Evolutionary conservation across 2,329 filamentous ascomycete genomes (phyloP), one percentile per base, ranked within the genome.

Genomic region (Fusarium sp.): DNA sequence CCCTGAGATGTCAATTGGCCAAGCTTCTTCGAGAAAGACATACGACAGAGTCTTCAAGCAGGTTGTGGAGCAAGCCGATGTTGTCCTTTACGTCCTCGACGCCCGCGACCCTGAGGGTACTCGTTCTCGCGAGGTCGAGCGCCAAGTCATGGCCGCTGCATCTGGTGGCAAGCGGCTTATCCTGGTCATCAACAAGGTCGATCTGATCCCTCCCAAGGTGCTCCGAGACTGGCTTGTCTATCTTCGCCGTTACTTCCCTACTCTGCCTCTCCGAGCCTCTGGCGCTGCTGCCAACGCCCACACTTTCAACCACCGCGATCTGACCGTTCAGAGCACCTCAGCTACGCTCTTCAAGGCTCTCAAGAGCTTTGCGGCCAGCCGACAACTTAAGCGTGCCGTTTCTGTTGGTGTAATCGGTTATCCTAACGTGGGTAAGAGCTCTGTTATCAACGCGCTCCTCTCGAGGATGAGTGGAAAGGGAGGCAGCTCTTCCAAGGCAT

Each of bases 41-140:
- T 97, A 95, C 80, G 94, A 97, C 86, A 97, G 97, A 84, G 90
- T 97, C 73, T 98, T 97, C 87, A 97, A 97, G 84, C 88, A 93
- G 76, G 94, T 98, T 17, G 90, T 97, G 34, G 93, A 97, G 66
- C 88, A 92, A 67, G 92, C 94, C 50, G 94, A 98, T 77, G 94
- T 98, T 28, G 87, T 98, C 36, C 88, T 98, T 53, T 98, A 98
- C 81, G 94, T 98, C 51, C 89, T 98, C 59, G 94, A 98, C 76
- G 94, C 95, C 55, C 90, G 94, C 73, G 94, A 98, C 76, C 94
- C 94, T 2, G 92, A 97, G 78, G 93, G 94, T 62, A 98, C 94
- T 31, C 88, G 94, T 69, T 98, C 94, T 38, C 92, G 91, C 77
- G 94, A 97, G 70, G 92, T 98, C 44, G 94, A 98, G 84, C 91